Evolutionary conservation across 1,284 basidiomycete species (phyloP).

Genomic region (Anthracocystis walkeri): DNA sequence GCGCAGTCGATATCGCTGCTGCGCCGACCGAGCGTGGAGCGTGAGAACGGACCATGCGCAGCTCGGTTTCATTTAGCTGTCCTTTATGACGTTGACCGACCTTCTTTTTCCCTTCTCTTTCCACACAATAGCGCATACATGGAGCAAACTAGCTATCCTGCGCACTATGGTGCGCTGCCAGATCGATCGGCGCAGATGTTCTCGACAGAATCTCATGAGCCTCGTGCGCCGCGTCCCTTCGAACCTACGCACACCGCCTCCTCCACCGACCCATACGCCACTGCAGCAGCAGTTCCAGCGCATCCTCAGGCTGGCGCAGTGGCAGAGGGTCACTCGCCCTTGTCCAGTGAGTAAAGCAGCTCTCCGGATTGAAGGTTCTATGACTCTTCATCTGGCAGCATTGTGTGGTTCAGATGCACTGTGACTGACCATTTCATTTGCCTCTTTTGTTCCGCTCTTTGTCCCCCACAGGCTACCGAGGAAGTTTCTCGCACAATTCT

Average conservation of each 20-base stretch:
- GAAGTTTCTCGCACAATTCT: slow-evolving; percentile 47
- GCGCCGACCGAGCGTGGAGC: background rate
- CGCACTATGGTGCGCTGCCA: slow-evolving; percentile 40
- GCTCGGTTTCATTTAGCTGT: no score
- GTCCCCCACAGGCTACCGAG: slow-evolving; percentile 34
- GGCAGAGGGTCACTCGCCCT: slow-evolving; percentile 42
- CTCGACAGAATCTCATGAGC: slow-evolving; percentile 39
- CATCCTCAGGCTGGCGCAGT: slow-evolving; percentile 36
- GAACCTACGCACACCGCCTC: slow-evolving; percentile 29
- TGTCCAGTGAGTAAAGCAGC: slow-evolving; percentile 37
- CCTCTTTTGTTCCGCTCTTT: background rate
- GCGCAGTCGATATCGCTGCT: background rate
- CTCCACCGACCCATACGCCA: slow-evolving; percentile 33
- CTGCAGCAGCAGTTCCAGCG: slow-evolving; percentile 21
- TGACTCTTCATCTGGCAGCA: background rate
- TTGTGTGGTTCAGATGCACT: background rate
- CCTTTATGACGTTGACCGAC: slow-evolving; percentile 1
- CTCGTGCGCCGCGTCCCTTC: slow-evolving; percentile 47
- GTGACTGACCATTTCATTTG: background rate
- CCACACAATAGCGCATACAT: slow-evolving; percentile 37
- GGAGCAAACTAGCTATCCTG: slow-evolving; percentile 42
- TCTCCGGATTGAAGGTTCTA: background rate
- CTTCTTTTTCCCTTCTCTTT: background rate
- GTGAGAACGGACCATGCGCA: background rate
- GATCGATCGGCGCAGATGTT: slow-evolving; percentile 46